Evolutionary conservation across 768 basidiomycete genomes (phyloP).

Genomic region (Auricularia sp.): DNA sequence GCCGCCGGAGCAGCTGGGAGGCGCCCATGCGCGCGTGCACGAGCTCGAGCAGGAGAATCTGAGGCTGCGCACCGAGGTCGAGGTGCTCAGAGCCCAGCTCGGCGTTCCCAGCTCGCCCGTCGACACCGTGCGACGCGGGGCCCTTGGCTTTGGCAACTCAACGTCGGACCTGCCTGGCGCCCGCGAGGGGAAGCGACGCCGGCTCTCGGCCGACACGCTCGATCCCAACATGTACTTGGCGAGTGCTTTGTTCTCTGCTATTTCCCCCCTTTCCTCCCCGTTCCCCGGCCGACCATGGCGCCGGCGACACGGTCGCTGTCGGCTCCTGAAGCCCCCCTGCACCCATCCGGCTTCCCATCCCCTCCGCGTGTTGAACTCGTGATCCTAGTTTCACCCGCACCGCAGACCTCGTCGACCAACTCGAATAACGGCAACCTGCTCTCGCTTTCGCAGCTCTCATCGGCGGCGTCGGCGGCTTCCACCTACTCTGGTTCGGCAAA

Average conservation of each 20-base stretch:
- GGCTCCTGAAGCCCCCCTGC: neutral
- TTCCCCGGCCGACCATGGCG: neutral
- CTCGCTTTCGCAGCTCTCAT: neutral
- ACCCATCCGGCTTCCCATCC: neutral
- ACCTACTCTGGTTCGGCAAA: neutral
- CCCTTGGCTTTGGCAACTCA: neutral
- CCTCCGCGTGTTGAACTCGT: neutral
- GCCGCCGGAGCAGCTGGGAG: conserved; percentile 64
- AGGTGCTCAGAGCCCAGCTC: conserved; percentile 61
- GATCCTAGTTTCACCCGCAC: neutral
- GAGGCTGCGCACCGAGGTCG: conserved; percentile 48
- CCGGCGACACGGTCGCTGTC: neutral
- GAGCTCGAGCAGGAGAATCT: conserved; percentile 77
- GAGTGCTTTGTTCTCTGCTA: conserved; percentile 48
- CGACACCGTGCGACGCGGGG: conserved; percentile 47
- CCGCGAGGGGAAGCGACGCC: conserved; percentile 61
- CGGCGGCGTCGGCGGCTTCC: neutral
- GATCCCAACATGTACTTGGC: conserved; percentile 74
- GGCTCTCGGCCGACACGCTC: neutral
- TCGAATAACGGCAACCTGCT: neutral
- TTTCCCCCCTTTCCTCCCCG: neutral
- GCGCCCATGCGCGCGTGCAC: conserved; percentile 63
- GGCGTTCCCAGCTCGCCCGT: conserved; percentile 31
- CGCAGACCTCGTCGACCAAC: neutral
- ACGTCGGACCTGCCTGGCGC: conserved; percentile 53